phyloP scores from a whole-genome alignment of 2,329 filamentous ascomycete species.

The Claviceps cyperi region DNA sequence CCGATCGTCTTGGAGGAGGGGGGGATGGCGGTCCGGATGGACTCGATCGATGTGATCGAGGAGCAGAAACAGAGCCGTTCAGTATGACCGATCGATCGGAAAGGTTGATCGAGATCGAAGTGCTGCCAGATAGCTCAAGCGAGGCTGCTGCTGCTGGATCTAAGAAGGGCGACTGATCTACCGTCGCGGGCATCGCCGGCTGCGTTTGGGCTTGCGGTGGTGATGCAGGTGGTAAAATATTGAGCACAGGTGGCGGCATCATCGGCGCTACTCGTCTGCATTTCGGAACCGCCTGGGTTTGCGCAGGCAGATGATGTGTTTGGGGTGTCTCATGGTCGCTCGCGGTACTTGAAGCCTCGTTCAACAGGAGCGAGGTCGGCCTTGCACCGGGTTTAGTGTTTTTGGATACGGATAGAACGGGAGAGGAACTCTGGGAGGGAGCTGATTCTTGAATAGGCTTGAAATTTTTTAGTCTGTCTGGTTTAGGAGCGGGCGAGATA shows the following conservation, averaged over 20 bases:
- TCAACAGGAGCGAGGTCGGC: constrained; percentile 12
- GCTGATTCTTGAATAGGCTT: constrained; percentile 22
- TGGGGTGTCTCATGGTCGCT: constrained; percentile 11
- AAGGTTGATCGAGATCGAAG: constrained; percentile 34
- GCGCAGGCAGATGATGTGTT: constrained; percentile 13
- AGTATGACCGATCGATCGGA: constrained; percentile 43
- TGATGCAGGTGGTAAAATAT: constrained; percentile 55
- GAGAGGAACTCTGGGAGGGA: neutral
- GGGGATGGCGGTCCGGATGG: constrained; percentile 44
- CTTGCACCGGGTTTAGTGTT: constrained; percentile 11
- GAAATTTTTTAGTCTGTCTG: constrained; percentile 27
- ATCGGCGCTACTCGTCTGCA: constrained; percentile 12
- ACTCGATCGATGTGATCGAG: constrained; percentile 31
- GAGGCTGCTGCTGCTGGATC: constrained; percentile 31
- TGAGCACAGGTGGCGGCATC: constrained; percentile 47
- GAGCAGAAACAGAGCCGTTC: constrained; percentile 20
- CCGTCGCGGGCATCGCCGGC: constrained; percentile 17
- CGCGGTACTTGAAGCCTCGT: constrained; percentile 8
- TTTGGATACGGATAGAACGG: neutral
- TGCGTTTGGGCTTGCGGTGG: constrained; percentile 39
- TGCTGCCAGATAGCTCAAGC: constrained; percentile 25
- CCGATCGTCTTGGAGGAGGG: constrained; percentile 48
- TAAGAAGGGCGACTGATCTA: constrained; percentile 31
- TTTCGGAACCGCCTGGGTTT: constrained; percentile 9
- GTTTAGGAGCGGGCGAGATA: constrained; percentile 28